These are phyloP conservation scores for Trichoderma atrobrunneum DNA, from an alignment of 2,329 filamentous ascomycete species.

Conservation along the genomic window DNA sequence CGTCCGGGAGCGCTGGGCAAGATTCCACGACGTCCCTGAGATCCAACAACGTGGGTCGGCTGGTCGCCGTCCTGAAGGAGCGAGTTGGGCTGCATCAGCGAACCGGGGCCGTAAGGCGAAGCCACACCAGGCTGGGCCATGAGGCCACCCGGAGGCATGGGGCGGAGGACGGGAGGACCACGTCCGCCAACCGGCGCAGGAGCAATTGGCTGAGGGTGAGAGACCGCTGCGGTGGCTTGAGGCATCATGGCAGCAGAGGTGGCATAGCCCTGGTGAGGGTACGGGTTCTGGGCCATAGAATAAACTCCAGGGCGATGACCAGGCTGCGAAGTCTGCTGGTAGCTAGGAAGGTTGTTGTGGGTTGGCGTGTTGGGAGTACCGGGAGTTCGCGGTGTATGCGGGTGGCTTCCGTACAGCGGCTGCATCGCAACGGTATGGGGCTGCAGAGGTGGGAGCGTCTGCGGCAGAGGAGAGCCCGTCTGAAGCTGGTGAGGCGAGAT, in stretches of 20 bases:
- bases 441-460: conserved; percentile 57
- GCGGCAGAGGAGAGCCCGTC: conserved; percentile 45
- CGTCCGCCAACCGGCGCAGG: conserved; percentile 62
- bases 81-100: conserved; percentile 55
- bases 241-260: conserved; percentile 62
- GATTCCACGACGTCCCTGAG: conserved; percentile 87
- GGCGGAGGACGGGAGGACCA: conserved; percentile 59
- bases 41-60: conserved; percentile 90
- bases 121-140: conserved; percentile 57
- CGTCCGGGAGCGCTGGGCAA: conserved; percentile 86
- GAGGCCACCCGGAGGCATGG: conserved; percentile 67
- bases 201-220: conserved; percentile 73
- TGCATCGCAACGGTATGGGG: conserved; percentile 44
- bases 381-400: conserved; percentile 60
- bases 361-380: conserved; percentile 62
- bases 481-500: conserved; percentile 53
- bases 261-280: conserved; percentile 54
- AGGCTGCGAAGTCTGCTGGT: conserved; percentile 51
- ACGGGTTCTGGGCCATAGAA: conserved; percentile 56
- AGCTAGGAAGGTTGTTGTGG: conserved; percentile 52
- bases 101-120: conserved; percentile 59
- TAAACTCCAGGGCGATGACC: conserved; percentile 49
- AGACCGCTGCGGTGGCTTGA: conserved; percentile 62
- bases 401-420: conserved; percentile 54
- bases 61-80: conserved; percentile 59